A percentile compares a stretch with the other conserved stretches of the same genome.
Evolutionary conservation across 202 grass and related monocot species (phyloP).

Genomic region (Schoenoplectus tabernaemontani): DNA sequence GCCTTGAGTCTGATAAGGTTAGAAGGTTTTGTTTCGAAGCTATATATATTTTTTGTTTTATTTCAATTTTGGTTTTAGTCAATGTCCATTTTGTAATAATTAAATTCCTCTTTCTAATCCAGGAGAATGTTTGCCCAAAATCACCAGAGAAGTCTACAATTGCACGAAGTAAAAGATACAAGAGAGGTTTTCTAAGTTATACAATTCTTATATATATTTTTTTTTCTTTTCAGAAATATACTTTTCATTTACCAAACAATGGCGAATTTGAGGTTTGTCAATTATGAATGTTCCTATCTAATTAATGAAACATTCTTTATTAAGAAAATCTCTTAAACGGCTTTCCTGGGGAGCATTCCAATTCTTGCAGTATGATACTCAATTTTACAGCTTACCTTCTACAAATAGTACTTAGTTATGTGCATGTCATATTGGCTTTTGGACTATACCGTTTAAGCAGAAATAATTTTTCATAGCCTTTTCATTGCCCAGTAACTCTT

Average conservation of each 20-base stretch:
- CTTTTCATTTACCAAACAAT: neutral
- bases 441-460: neutral
- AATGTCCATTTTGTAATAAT: neutral
- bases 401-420: neutral
- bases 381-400: neutral
- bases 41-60: neutral
- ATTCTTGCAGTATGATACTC: neutral
- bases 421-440: neutral
- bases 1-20: slow-evolving; percentile 65
- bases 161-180: slow-evolving; percentile 62
- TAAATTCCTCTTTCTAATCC: neutral
- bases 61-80: neutral
- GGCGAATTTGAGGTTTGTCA: neutral
- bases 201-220: no score
- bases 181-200: slow-evolving; percentile 37
- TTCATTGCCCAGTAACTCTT: neutral
- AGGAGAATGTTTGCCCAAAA: slow-evolving; percentile 91
- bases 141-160: slow-evolving; percentile 73
- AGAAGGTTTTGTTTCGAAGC: slow-evolving; percentile 2
- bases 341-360: neutral
- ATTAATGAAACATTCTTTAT: neutral
- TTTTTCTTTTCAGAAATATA: neutral
- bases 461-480: neutral
- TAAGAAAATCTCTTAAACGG: neutral
- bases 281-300: neutral